A percentile compares a stretch with the other conserved stretches of the same genome.
Evolutionary conservation across 2,329 filamentous ascomycete genomes (phyloP).

Genomic region (Lachnellula cervina): DNA sequence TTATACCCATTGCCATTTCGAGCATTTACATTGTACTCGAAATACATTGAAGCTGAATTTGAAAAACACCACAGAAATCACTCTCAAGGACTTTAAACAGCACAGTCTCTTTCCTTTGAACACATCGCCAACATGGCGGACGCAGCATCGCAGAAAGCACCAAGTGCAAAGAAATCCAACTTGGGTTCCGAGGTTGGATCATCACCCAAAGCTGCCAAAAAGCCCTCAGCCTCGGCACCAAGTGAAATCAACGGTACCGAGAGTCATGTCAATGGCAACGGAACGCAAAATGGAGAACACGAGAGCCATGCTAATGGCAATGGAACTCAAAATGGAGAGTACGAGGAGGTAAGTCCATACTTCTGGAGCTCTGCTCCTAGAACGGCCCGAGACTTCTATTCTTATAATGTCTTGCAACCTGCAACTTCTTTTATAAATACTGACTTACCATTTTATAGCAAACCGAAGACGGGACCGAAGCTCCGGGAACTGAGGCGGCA

Average conservation of each 20-base stretch:
- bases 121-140: slow-evolving; percentile 19
- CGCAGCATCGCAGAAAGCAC: slow-evolving; percentile 9
- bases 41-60: not conserved
- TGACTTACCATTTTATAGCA: slow-evolving; percentile 2
- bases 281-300: not conserved
- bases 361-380: not conserved
- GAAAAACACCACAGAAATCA: not conserved
- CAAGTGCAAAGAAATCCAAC: slow-evolving; percentile 13
- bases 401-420: not conserved
- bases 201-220: slow-evolving; percentile 1
- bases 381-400: not conserved
- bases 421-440: not conserved
- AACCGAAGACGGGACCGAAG: slow-evolving; percentile 13
- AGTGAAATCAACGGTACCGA: not conserved
- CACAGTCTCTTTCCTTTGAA: slow-evolving; percentile 1
- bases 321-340: not conserved
- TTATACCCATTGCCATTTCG: not conserved
- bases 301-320: not conserved
- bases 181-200: slow-evolving; percentile 2
- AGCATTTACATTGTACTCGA: not conserved
- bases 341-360: not conserved
- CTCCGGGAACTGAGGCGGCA: slow-evolving; percentile 4
- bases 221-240: slow-evolving; percentile 1
- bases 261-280: not conserved
- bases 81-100: not conserved